phyloP scores from a whole-genome alignment of 1,284 basidiomycete species.

The Fomitopsis palustris region DNA sequence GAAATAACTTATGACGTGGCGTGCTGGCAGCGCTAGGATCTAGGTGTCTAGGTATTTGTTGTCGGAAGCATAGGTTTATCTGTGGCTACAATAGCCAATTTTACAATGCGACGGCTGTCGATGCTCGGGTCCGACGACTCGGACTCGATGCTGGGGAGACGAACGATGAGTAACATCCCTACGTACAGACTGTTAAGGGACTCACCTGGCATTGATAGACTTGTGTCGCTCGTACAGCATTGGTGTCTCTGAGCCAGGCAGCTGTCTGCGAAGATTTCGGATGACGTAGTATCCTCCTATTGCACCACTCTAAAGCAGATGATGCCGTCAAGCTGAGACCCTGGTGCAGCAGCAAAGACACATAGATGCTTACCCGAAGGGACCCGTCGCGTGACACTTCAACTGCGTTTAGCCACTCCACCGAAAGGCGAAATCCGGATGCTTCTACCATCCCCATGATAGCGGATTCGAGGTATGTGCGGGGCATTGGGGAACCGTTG shows the following conservation, averaged over 20 bases:
- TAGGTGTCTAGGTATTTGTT: background rate
- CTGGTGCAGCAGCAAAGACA: background rate
- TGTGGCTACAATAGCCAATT: conserved; percentile 44
- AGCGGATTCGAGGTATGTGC: conserved; percentile 39
- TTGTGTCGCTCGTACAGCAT: conserved; percentile 48
- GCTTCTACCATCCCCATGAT: conserved; percentile 43
- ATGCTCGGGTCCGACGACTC: conserved; percentile 31
- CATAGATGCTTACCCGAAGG: conserved; percentile 36
- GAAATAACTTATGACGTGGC: background rate
- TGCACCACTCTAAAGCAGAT: conserved; percentile 37
- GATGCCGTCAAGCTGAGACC: background rate
- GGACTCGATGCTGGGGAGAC: conserved; percentile 41
- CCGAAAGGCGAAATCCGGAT: conserved; percentile 38
- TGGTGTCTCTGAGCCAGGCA: conserved; percentile 32
- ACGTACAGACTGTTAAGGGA: conserved; percentile 9
- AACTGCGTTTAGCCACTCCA: conserved; percentile 46
- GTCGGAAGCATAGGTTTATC: conserved; percentile 29
- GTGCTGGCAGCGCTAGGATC: background rate
- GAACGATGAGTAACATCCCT: background rate
- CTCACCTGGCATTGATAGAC: conserved; percentile 49
- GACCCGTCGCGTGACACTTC: conserved; percentile 40
- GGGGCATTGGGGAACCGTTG: conserved; percentile 42
- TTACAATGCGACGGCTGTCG: conserved; percentile 49
- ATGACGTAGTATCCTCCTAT: conserved; percentile 53
- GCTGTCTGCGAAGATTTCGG: conserved; percentile 40